Evolutionary conservation across 768 basidiomycete genomes (phyloP), one percentile per base, ranked within the genome.

Genomic region (Neoboletus magnificus): DNA sequence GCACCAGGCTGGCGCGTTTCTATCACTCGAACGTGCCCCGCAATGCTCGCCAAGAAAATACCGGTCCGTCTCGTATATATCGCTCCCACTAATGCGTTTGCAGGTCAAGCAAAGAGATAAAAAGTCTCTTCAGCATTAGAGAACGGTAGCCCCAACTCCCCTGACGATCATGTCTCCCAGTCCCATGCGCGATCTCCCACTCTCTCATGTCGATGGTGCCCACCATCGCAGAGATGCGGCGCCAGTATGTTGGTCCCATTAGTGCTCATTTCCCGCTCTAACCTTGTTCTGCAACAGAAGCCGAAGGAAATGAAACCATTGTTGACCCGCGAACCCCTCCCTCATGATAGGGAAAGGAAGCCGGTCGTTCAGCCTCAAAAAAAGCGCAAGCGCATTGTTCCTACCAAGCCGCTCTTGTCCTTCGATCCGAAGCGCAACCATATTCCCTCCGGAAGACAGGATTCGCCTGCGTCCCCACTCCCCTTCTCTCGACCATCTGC

Each of bases 1-100:
- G 61, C 67, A 61, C 68, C 70, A 64, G 71, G 71, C 60, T 54
- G 55, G 50, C 66, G 71, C 70, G 62, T 70, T 71, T 68, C 53
- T 60, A 60, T 61, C 63, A 47, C 47, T 45, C 58, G 7, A 71
- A 67, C 67, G 62, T 73, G 69, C 44, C n/a, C 44, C 60, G 10
- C 41, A 51, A 61, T 64, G 53, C 22, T 48, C 25, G 6, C 56
- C 53, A 60, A 58, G 59, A 63, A n/a, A 65, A 60, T 50, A 50
- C 62, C 54, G 62, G 66, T 59, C 56, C 45, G 62, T 49, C 57
- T 52, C 25, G 44, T 70, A 70, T 70, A 69, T 69, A 69, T 69
- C 54, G 16, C 55, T 50, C 16, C 56, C 20, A 43, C 50, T 57
- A 46, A 55, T 58, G 20, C 54, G 41, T 57, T 49, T 57, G 18